Base-by-base conservation (phyloP, 768 basidiomycete genomes). In the Floccularia luteovirens region DNA sequence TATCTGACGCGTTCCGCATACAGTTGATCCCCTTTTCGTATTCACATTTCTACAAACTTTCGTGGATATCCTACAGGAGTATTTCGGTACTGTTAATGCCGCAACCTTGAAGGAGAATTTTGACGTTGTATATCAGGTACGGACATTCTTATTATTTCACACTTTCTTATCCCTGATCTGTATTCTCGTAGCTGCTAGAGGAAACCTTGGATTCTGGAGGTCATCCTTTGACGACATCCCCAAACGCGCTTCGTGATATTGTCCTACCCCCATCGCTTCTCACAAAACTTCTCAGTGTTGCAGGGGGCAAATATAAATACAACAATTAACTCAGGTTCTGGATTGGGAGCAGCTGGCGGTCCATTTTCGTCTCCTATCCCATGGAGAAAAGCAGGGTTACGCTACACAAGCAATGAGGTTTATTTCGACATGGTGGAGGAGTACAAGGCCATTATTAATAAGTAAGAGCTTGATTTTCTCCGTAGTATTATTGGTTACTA, bases 151-250 rank as follows among this genome's bases (percentile, higher is more conserved):
- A 16, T 25, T 4, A 21, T 22, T 17, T 5, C 24, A 3, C n/a
- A 4, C 19, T 41, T 8, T 36, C 14, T 28, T 16, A 32, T 25
- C 41, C 41, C 23, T 46, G 30, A 39, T 42, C 41, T 32, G 22
- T 22, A 23, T 32, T 12, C 31, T 32, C 8, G 1, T 48, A 93
- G 88, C 76, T 98, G 13, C 72, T 96, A 22, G 93, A 94, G 62
- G 93, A 98, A 62, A 92, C 89, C n/a, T 65, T 98, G 20, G 92
- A 94, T 54, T 80, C 90, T 6, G 86, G 90, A 8, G 92, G 93
- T 0, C 83, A 92, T 55, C 92, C 92, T 0, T 67, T 93, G 25
- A 96, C 92, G 4, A 98, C 90, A 2, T 89, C 90, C 41, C 72
- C 83, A 2, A 93, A 90, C 52, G 82, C 89, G 14, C 70, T 98